Percentiles rank a stretch among this genome's conserved stretches.
phyloP scores from a whole-genome alignment of 2,329 filamentous ascomycete genomes.

The Fusarium scirpi region DNA sequence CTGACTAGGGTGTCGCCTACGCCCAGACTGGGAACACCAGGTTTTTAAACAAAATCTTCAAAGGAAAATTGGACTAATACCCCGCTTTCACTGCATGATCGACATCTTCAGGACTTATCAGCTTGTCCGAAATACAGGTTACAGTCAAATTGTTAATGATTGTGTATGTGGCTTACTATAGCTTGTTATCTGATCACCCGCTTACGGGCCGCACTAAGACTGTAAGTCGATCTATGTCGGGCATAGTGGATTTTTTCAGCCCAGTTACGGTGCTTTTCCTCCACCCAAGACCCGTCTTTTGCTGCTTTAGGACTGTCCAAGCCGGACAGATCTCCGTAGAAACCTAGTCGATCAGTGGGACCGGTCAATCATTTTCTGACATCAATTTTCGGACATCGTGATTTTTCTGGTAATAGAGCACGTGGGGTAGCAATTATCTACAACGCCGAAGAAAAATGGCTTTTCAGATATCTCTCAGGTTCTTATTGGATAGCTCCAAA shows the following conservation, averaged over 20 bases:
- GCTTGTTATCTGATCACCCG: not conserved
- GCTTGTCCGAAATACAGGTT: not conserved
- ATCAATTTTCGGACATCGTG: not conserved
- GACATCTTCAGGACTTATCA: not conserved
- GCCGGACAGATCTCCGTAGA: not conserved
- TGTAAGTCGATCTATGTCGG: not conserved
- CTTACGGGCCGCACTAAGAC: not conserved
- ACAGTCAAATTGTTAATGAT: not conserved
- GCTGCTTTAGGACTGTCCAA: not conserved
- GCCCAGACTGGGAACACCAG: not conserved
- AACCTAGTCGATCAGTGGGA: not conserved
- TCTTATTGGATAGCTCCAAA: too few species aligned
- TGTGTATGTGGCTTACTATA: not conserved
- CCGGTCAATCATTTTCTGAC: not conserved
- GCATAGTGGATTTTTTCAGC: not conserved
- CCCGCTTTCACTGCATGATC: not conserved
- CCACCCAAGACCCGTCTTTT: not conserved
- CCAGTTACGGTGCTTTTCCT: not conserved
- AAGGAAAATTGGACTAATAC: not conserved
- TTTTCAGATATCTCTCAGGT: accelerated
- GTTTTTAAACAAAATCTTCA: not conserved
- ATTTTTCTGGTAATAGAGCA: not conserved
- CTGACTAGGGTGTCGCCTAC: not conserved
- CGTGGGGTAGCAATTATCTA: accelerated
- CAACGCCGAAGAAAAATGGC: accelerated